phyloP scores from a whole-genome alignment of 352 stramenopile genomes.

The Chrysophaeum taylorii region DNA sequence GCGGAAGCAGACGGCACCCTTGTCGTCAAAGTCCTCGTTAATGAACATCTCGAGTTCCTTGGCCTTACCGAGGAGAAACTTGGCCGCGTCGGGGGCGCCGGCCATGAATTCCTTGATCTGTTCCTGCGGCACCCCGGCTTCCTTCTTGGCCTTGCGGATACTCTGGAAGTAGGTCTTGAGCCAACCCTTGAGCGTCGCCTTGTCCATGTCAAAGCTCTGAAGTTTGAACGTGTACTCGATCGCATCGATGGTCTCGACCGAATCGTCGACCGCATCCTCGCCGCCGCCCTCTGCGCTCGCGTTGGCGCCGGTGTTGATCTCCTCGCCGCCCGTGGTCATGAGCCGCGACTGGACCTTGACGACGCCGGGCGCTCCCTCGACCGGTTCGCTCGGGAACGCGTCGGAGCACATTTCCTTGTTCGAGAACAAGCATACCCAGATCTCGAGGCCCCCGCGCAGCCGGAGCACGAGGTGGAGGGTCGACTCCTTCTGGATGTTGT shows the following conservation, averaged over 20 bases:
- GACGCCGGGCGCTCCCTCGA: neutral
- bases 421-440: neutral
- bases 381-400: neutral
- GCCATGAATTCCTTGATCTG: conserved; percentile 14
- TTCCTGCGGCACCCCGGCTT: conserved; percentile 5
- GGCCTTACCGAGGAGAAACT: neutral
- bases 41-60: conserved; percentile 4
- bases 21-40: conserved; percentile 16
- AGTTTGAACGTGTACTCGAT: conserved; percentile 13
- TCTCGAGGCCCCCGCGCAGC: conserved; percentile 55
- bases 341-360: conserved; percentile 7
- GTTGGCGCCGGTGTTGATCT: conserved; percentile 15
- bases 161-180: conserved; percentile 9
- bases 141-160: conserved; percentile 12
- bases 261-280: conserved; percentile 2
- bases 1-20: conserved; percentile 1
- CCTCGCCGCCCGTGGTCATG: conserved; percentile 12
- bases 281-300: conserved; percentile 4
- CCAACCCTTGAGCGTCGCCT: conserved; percentile 1
- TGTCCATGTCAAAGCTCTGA: neutral
- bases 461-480: conserved; percentile 90
- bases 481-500: conserved; percentile 92
- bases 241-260: neutral
- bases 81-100: neutral
- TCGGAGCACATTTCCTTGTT: conserved; percentile 12